Percentiles rank a stretch among this genome's conserved stretches.
Conservation (phyloP, 371 early-diverging fungal species). For the Dichotomocladium elegans region DNA sequence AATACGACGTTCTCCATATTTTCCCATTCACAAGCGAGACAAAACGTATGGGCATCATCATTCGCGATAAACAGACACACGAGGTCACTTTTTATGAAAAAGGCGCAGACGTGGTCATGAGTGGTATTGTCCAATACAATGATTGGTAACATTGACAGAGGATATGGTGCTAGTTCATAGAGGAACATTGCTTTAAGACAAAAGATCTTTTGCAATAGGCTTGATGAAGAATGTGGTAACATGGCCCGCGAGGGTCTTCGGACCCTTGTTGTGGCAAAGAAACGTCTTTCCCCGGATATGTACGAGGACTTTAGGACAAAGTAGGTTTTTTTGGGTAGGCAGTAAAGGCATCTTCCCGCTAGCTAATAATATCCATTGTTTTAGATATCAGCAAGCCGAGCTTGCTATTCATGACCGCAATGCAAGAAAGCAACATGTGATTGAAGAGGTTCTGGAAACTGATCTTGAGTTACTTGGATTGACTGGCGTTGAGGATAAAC, state of each 20-base stretch:
- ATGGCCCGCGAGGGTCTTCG: conserved; percentile 99
- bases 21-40: conserved; percentile 98
- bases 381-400: conserved; percentile 72
- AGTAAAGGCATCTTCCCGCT: background rate
- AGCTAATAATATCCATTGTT: no score
- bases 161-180: background rate
- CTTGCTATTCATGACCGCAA: conserved; percentile 70
- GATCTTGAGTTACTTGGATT: conserved; percentile 94
- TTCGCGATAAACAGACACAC: conserved; percentile 63
- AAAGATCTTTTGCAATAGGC: conserved; percentile 16
- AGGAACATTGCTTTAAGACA: background rate
- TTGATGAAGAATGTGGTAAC: conserved; percentile 98
- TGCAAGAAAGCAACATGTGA: conserved; percentile 65
- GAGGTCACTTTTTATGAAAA: conserved; percentile 90
- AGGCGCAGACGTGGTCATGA: conserved; percentile 99
- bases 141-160: conserved; percentile 79
- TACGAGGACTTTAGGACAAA: conserved; percentile 62
- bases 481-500: conserved; percentile 99
- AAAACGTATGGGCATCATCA: conserved; percentile 99
- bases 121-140: conserved; percentile 85
- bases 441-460: conserved; percentile 71
- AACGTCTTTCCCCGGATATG: conserved; percentile 72
- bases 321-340: no score
- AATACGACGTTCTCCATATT: conserved; percentile 84
- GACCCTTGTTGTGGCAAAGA: conserved; percentile 95